These are phyloP conservation scores for Chaetomium sp. DNA, from an alignment of 2,329 filamentous ascomycete genomes.

Conservation along the genomic window DNA sequence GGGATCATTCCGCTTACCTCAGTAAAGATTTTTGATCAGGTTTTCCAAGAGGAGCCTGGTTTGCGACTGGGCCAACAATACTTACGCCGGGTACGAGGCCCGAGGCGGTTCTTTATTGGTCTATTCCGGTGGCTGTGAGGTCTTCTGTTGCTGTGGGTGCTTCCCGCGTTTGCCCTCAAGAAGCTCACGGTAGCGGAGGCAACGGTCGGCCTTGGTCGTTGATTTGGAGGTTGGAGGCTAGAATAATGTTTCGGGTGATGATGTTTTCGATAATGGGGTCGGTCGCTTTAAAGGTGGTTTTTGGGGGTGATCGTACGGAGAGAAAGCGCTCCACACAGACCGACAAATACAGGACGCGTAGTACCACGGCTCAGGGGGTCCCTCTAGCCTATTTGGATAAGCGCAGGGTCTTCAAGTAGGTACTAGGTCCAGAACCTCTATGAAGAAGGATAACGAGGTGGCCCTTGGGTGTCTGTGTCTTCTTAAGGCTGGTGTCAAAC, in stretches of 20 bases:
- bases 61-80: too few relatives aligned
- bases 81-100: too few relatives aligned
- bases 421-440: conserved; percentile 2
- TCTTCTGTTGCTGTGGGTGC: too few relatives aligned
- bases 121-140: neutral
- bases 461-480: conserved; percentile 18
- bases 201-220: neutral
- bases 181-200: conserved; percentile 4
- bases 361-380: conserved; percentile 8
- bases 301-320: conserved; percentile 25
- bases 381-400: neutral
- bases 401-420: conserved; percentile 1
- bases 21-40: too few relatives aligned
- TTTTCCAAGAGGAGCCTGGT: too few relatives aligned
- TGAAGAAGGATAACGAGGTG: conserved; percentile 3
- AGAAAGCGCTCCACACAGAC: conserved; percentile 24
- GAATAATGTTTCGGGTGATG: conserved; percentile 29
- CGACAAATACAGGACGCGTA: conserved; percentile 12
- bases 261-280: conserved; percentile 34
- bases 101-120: neutral
- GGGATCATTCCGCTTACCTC: too few relatives aligned
- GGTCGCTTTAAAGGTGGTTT: conserved; percentile 20
- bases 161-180: neutral
- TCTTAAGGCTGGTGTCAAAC: conserved; percentile 19
- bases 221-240: too few relatives aligned